Percentiles rank a stretch among this genome's conserved stretches.
Conservation (phyloP, 2,329 filamentous ascomycete genomes). For the Venturia nashicola region DNA sequence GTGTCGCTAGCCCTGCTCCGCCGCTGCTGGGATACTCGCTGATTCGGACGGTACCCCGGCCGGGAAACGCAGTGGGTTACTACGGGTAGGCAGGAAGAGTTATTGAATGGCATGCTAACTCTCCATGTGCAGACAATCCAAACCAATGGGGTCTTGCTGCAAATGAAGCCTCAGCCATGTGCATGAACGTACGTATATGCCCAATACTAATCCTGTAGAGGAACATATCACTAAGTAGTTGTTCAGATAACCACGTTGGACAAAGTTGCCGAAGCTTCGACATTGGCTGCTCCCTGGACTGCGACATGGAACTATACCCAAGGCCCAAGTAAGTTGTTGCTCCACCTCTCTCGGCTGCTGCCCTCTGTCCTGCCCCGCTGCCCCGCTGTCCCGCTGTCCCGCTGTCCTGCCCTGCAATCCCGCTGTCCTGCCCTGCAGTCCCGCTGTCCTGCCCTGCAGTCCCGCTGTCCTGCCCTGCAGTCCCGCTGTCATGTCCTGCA, state of each 20-base stretch:
- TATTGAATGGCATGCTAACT: not conserved
- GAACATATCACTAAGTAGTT: not conserved
- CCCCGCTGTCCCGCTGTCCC: no score
- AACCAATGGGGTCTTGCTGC: slow-evolving; percentile 41
- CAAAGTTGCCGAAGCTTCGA: slow-evolving; percentile 38
- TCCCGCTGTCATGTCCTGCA: no score
- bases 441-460: no score
- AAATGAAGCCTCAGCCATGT: slow-evolving; percentile 24
- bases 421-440: no score
- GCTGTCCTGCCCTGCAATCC: no score
- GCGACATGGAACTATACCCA: slow-evolving; percentile 41
- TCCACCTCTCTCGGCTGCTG: no score
- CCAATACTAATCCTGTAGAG: not conserved
- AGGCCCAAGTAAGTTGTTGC: slow-evolving; percentile 19
- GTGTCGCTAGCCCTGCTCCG: not conserved
- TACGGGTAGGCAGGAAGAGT: no score
- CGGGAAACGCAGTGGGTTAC: not conserved
- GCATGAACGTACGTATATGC: slow-evolving; percentile 41
- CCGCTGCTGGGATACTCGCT: not conserved
- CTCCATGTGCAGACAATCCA: slow-evolving; percentile 34
- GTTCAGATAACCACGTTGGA: slow-evolving; percentile 21
- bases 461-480: no score
- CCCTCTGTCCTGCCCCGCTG: not conserved
- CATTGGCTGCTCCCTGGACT: slow-evolving; percentile 34
- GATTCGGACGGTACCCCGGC: not conserved